Percentiles rank a stretch among this genome's conserved stretches.
Conservation (phyloP, 73 alveolate genomes). For the Chromera velia region DNA sequence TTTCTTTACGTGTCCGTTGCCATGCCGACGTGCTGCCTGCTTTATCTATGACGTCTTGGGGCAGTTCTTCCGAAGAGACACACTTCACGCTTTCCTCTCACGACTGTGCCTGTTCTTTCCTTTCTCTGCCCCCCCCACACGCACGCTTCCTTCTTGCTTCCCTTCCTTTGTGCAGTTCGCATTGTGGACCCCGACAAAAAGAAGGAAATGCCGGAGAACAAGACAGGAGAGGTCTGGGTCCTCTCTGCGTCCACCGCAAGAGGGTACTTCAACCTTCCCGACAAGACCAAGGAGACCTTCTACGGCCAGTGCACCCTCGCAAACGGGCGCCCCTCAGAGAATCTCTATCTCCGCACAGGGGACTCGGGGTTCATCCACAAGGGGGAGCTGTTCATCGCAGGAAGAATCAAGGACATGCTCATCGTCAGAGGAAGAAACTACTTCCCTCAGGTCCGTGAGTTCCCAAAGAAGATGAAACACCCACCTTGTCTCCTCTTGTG, state of each 20-base stretch:
- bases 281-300: neutral
- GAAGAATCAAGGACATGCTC: neutral
- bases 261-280: neutral
- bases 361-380: neutral
- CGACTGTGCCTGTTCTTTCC: too few species aligned
- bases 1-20: too few species aligned
- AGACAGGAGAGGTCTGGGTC: neutral
- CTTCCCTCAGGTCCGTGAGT: too few species aligned
- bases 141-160: too few species aligned
- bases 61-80: too few species aligned
- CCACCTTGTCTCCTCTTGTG: too few species aligned
- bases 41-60: too few species aligned
- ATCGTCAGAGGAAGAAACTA: neutral
- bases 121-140: too few species aligned
- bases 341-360: neutral
- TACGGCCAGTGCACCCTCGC: neutral
- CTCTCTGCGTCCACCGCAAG: neutral
- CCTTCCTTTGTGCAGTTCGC: neutral
- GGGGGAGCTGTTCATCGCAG: neutral
- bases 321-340: neutral
- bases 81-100: too few species aligned
- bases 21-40: too few species aligned
- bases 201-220: neutral
- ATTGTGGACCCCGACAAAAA: neutral
- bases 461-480: too few species aligned